Evolutionary conservation across 2,329 filamentous ascomycete genomes (phyloP).

Genomic region (Ophiostoma novo-ulmi): DNA sequence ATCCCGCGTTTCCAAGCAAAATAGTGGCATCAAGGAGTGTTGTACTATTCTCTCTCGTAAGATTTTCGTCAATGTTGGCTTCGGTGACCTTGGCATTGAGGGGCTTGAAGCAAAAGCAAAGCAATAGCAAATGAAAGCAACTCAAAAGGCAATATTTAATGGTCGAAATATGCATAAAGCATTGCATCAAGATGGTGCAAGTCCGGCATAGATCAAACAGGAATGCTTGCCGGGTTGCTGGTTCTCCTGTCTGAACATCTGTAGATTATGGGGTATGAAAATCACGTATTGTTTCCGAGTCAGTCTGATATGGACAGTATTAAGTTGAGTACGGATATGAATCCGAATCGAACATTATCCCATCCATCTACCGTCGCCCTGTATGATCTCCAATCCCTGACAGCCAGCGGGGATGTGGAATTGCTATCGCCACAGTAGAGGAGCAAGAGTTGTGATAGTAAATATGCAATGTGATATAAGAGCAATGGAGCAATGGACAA

Average conservation of each 20-base stretch:
- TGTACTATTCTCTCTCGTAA: neutral
- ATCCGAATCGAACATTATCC: neutral
- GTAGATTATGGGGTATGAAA: neutral
- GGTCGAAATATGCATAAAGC: neutral
- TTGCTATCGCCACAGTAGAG: neutral
- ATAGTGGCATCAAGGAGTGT: neutral
- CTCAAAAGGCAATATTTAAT: too few relatives aligned
- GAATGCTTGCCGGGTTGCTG: neutral
- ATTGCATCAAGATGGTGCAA: neutral
- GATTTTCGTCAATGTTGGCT: neutral
- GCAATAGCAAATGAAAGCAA: too few relatives aligned
- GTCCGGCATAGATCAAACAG: neutral
- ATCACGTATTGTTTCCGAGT: neutral
- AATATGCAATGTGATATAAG: neutral
- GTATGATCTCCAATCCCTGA: conserved; percentile 3
- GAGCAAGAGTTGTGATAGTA: neutral
- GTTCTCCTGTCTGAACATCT: neutral
- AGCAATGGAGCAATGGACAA: neutral
- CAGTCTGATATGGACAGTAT: too few relatives aligned
- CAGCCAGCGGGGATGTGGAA: neutral
- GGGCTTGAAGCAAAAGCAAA: neutral
- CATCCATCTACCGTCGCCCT: neutral
- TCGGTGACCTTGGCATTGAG: neutral
- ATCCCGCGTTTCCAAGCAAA: neutral
- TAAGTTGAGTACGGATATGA: too few relatives aligned